Evolutionary conservation across 305 asterid genomes (phyloP).

Genomic region (Solanum hybrid): DNA sequence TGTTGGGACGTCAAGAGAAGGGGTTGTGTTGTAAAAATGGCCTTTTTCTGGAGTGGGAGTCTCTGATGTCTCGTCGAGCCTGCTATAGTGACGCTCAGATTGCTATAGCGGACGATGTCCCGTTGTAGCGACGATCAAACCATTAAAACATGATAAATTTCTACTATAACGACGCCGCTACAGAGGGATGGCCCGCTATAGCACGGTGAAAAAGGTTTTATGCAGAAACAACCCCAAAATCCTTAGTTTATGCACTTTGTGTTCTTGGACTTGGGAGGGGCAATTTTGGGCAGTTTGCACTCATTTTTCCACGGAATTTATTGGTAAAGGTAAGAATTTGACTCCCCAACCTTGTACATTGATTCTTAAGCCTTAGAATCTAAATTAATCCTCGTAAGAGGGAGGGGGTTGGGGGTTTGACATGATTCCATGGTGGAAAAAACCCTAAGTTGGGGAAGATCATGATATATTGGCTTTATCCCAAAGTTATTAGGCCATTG

Average conservation of each 20-base stretch:
- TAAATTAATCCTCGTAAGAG: no score
- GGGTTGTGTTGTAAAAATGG: background rate
- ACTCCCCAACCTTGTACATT: no score
- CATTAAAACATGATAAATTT: background rate
- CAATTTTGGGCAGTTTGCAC: background rate
- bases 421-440: background rate
- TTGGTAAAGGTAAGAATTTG: background rate
- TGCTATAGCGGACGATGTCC: background rate
- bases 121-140: no score
- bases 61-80: background rate
- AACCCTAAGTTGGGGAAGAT: background rate
- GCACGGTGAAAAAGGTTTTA: background rate
- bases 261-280: background rate
- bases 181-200: background rate
- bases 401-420: no score
- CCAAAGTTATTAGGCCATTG: background rate
- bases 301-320: background rate
- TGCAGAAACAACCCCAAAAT: background rate
- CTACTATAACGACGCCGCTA: background rate
- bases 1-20: background rate
- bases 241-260: background rate
- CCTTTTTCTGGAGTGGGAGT: background rate
- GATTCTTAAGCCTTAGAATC: no score
- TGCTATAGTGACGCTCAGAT: background rate
- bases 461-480: background rate